Conservation (phyloP, 2,329 filamentous ascomycete genomes). For the Eurotiales sp. region DNA sequence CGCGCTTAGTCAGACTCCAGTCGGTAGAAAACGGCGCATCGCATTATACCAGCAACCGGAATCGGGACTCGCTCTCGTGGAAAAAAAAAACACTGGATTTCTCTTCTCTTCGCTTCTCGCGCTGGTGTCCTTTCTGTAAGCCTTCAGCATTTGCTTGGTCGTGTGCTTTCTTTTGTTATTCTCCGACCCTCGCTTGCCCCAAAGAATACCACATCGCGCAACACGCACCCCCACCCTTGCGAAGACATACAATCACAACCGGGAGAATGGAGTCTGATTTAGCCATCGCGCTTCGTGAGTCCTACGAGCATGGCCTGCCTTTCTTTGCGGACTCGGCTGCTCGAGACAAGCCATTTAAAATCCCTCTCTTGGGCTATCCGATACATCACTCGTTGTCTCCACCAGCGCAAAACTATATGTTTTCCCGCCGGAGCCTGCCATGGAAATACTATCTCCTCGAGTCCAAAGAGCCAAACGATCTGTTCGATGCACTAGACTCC, state of each 20-base stretch:
- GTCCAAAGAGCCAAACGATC: constrained; percentile 10
- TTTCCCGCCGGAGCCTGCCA: constrained; percentile 4
- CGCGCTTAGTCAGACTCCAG: too few relatives aligned
- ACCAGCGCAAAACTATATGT: constrained; percentile 14
- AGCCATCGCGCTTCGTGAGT: constrained; percentile 9
- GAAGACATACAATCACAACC: neutral
- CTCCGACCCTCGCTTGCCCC: too few relatives aligned
- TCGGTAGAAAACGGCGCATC: too few relatives aligned
- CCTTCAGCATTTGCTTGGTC: too few relatives aligned
- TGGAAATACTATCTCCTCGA: constrained; percentile 17
- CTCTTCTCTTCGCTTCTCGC: too few relatives aligned
- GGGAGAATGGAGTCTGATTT: constrained; percentile 11
- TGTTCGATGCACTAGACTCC: constrained; percentile 4
- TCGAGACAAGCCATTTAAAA: constrained; percentile 3
- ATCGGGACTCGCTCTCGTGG: too few relatives aligned
- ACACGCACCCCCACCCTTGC: too few relatives aligned
- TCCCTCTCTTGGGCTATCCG: constrained; percentile 14
- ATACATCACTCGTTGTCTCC: constrained; percentile 14
- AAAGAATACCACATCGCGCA: too few relatives aligned
- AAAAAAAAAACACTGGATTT: too few relatives aligned
- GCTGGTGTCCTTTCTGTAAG: too few relatives aligned
- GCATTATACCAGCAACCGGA: neutral
- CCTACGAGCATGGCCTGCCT: constrained; percentile 9
- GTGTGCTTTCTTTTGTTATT: too few relatives aligned
- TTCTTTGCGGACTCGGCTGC: neutral